Conservation (phyloP, 257 asterid genomes). For the Solanum sejunctum region DNA sequence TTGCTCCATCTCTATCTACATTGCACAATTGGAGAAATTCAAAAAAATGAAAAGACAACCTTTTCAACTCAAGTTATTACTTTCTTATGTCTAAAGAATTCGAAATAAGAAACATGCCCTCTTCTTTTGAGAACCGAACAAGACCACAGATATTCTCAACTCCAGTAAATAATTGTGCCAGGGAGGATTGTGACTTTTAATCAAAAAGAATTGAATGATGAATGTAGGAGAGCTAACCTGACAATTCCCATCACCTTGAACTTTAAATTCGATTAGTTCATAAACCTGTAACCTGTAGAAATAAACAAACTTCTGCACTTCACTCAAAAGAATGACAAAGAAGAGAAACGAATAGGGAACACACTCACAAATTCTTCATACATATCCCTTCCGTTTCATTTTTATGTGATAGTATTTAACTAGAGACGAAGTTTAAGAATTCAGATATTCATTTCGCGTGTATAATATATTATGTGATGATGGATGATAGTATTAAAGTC, state of each 20-base stretch:
- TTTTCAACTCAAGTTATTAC: not conserved
- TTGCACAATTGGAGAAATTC: not conserved
- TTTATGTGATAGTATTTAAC: not conserved
- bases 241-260: conserved; percentile 95
- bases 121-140: not conserved
- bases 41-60: not conserved
- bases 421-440: not conserved
- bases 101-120: not conserved
- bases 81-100: not conserved
- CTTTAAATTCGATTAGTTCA: conserved; percentile 76
- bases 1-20: not conserved
- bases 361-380: not conserved
- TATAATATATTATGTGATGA: not conserved
- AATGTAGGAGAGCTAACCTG: conserved; percentile 42
- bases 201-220: not conserved
- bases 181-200: not conserved
- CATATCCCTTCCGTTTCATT: not conserved
- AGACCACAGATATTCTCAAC: not conserved
- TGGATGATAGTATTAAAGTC: not conserved
- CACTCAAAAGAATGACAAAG: not conserved
- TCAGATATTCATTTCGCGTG: not conserved
- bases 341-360: not conserved
- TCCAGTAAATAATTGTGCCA: not conserved
- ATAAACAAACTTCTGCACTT: conserved; percentile 6
- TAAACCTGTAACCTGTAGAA: conserved; percentile 64